Conservation (phyloP, 2,329 filamentous ascomycete species). For the Ophiostoma angusticollis region DNA sequence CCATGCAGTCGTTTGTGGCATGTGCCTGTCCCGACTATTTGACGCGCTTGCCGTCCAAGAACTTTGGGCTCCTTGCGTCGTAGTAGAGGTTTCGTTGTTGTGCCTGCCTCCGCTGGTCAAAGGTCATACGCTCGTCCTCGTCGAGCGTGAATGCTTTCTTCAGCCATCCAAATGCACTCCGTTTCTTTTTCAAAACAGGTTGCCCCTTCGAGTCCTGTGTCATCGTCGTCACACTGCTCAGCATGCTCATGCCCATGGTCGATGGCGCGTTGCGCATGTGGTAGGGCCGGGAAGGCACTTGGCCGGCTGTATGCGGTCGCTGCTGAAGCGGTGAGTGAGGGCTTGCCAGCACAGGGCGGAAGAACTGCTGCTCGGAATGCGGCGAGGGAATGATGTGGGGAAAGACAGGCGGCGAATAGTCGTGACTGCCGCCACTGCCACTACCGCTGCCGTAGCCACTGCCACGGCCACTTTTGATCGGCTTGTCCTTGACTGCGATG, state of each 20-base stretch:
- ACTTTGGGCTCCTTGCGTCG: slow-evolving; percentile 37
- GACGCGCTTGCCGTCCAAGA: slow-evolving; percentile 42
- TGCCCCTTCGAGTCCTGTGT: slow-evolving; percentile 26
- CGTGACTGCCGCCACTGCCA: slow-evolving; percentile 8
- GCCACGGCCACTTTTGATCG: slow-evolving; percentile 14
- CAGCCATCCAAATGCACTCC: slow-evolving; percentile 54
- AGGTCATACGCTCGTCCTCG: slow-evolving; percentile 48
- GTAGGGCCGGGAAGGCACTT: slow-evolving; percentile 21
- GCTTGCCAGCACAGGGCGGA: slow-evolving; percentile 48
- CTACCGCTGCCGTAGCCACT: slow-evolving; percentile 16
- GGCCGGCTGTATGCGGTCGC: slow-evolving; percentile 40
- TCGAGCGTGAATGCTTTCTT: slow-evolving; percentile 55
- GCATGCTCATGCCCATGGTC: slow-evolving; percentile 42
- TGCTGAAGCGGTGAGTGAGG: slow-evolving; percentile 52
- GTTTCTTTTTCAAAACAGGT: slow-evolving; percentile 47
- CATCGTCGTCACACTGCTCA: slow-evolving; percentile 40
- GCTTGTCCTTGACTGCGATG: not conserved
- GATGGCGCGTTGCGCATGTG: slow-evolving; percentile 39
- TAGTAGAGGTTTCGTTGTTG: slow-evolving; percentile 35
- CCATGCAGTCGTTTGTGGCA: not conserved
- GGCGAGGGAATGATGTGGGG: slow-evolving; percentile 33
- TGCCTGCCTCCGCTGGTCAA: slow-evolving; percentile 41
- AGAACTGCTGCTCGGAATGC: slow-evolving; percentile 42
- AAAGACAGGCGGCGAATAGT: slow-evolving; percentile 26
- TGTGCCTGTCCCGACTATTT: slow-evolving; percentile 10